Conservation (phyloP, 2,329 filamentous ascomycete genomes). For the Aspergillus niger region DNA sequence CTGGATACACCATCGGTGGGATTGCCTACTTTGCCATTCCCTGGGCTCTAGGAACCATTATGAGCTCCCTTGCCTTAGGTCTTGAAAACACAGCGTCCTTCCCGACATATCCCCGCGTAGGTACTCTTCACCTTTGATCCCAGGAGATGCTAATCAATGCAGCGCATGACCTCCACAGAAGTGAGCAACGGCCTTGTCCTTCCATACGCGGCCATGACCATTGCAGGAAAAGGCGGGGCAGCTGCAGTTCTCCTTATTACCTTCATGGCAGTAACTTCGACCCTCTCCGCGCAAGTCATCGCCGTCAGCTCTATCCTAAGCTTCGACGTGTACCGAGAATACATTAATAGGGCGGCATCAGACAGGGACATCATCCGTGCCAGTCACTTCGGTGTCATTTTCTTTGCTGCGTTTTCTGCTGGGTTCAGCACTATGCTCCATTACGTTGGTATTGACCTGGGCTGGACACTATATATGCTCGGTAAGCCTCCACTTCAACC, state of each 20-base stretch:
- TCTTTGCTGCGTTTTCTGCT: slow-evolving; percentile 55
- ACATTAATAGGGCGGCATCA: slow-evolving; percentile 50
- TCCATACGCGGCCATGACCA: slow-evolving; percentile 42
- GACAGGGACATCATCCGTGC: slow-evolving; percentile 55
- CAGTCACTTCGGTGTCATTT: slow-evolving; percentile 56
- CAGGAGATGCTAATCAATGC: neutral
- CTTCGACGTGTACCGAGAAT: slow-evolving; percentile 57
- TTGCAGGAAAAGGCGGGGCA: slow-evolving; percentile 44
- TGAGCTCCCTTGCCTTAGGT: slow-evolving; percentile 52
- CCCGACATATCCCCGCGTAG: slow-evolving; percentile 55
- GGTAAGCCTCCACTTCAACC: slow-evolving; percentile 21
- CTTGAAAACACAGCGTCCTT: slow-evolving; percentile 53
- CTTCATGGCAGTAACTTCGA: slow-evolving; percentile 50
- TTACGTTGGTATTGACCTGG: slow-evolving; percentile 57
- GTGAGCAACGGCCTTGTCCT: slow-evolving; percentile 42
- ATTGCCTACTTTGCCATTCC: slow-evolving; percentile 59
- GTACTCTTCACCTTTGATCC: neutral
- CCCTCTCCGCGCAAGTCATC: slow-evolving; percentile 55
- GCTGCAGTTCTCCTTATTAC: slow-evolving; percentile 41
- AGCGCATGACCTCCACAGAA: slow-evolving; percentile 42
- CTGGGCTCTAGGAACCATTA: slow-evolving; percentile 56
- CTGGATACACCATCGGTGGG: slow-evolving; percentile 55
- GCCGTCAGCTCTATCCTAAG: slow-evolving; percentile 57
- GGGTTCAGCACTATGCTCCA: slow-evolving; percentile 56
- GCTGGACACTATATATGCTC: slow-evolving; percentile 59